Percentiles rank a stretch among this genome's conserved stretches.
Evolutionary conservation across 192 early-diverging fungal species (phyloP).

Genomic region (Lunasporangiospora selenospora): DNA sequence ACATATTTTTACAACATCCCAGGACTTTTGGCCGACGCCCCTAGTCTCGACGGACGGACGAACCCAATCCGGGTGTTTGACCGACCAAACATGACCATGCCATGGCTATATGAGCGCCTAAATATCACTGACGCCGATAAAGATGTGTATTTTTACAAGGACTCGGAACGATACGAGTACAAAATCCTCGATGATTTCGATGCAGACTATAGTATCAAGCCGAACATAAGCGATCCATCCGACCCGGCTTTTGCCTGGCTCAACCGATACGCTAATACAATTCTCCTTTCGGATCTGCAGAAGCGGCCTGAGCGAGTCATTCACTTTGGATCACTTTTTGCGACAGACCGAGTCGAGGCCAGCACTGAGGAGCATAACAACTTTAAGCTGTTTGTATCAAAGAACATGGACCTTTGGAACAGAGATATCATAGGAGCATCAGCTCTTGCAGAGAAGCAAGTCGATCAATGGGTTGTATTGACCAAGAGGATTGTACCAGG

Average conservation of each 20-base stretch:
- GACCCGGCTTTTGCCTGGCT: background rate
- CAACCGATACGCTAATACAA: background rate
- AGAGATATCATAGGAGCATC: conserved; percentile 31
- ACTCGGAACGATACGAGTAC: conserved; percentile 27
- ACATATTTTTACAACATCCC: conserved; percentile 47
- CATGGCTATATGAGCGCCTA: conserved; percentile 27
- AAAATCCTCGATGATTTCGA: conserved; percentile 33
- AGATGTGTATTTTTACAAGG: conserved; percentile 39
- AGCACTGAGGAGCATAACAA: conserved; percentile 8
- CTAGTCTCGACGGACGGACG: conserved; percentile 16
- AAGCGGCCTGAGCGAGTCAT: conserved; percentile 41
- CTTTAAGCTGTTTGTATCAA: conserved; percentile 11
- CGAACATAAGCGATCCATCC: conserved; percentile 12
- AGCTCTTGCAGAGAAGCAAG: conserved; percentile 28
- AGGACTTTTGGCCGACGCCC: conserved; percentile 8
- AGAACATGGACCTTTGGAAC: conserved; percentile 48
- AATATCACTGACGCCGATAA: conserved; percentile 15
- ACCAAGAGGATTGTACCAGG: conserved; percentile 26
- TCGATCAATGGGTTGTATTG: conserved; percentile 12
- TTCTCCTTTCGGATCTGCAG: conserved; percentile 33
- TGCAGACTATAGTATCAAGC: conserved; percentile 24
- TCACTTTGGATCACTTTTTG: conserved; percentile 53
- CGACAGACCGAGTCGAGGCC: conserved; percentile 37
- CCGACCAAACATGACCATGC: conserved; percentile 29
- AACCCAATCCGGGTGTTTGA: conserved; percentile 38